Evolutionary conservation across 1,284 basidiomycete genomes (phyloP), one percentile per base, ranked within the genome.

Genomic region (Cutaneotrichosporon sp.): DNA sequence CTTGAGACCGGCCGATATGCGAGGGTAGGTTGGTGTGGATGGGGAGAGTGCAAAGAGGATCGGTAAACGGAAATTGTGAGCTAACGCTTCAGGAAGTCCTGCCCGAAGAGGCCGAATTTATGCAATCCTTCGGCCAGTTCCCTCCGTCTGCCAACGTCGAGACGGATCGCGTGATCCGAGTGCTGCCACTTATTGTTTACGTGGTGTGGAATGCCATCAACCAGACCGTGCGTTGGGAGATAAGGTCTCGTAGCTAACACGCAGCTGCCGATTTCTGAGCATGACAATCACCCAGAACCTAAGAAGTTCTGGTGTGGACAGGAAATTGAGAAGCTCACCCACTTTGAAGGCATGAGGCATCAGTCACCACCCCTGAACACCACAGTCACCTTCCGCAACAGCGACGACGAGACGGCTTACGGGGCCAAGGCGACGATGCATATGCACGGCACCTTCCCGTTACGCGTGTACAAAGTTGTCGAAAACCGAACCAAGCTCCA

Each of bases 151-250:
- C 65, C n/a, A 50, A 65, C 32, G 55, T 64, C n/a, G 27, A 49
- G 4, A 41, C 26, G 3, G 68, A 68, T 50, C 47, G 51, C 7
- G 52, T 67, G 41, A 78, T 92, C 24, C 80, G 82, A 24, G 81
- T 93, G 34, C 82, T 82, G 61, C 90, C 90, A 52, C 85, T 83
- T 11, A 84, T 88, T 29, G 79, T 91, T 52, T 88, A 85, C 20
- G 77, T 96, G 59, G 83, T 85, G 43, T 96, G 91, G 91, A 79
- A 93, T 12, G 91, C 89, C 14, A 78, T 93, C 54, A 92, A 90
- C 64, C 91, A 93, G 78, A 81, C 80, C 49, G 89, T 89, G 65
- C 58, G 82, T 71, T n/a, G 3, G 5, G 20, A 10, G 19, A 25
- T 33, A 2, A 7, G n/a, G 14, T 6, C 5, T 1, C 22, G 5